Percentiles rank a stretch among this genome's conserved stretches.
phyloP scores from a whole-genome alignment of 2,329 filamentous ascomycete species.

The Curvularia sp. region DNA sequence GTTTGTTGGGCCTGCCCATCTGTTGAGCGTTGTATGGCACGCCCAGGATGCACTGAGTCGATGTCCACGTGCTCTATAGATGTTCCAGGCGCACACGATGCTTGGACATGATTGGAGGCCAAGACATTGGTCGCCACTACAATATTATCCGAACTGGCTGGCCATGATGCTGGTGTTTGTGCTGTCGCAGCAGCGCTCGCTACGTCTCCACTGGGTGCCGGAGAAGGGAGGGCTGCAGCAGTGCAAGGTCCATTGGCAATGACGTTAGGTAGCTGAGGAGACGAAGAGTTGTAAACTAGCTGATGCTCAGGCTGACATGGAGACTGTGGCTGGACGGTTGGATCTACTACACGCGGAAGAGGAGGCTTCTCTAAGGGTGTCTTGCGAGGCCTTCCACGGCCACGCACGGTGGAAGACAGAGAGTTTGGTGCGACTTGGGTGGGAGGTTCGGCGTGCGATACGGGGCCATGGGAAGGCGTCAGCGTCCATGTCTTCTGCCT shows the following conservation, averaged over 20 bases:
- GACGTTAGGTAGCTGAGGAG: slow-evolving; percentile 45
- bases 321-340: neutral
- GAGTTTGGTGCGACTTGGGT: slow-evolving; percentile 1
- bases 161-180: neutral
- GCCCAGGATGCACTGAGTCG: neutral
- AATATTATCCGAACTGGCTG: neutral
- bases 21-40: neutral
- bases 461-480: slow-evolving; percentile 1
- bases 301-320: slow-evolving; percentile 22
- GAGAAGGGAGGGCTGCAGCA: slow-evolving; percentile 63
- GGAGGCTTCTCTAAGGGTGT: neutral
- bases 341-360: neutral
- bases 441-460: neutral
- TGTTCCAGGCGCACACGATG: slow-evolving; percentile 6
- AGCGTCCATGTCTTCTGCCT: slow-evolving; percentile 46
- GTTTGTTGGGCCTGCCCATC: neutral
- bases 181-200: neutral
- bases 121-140: neutral
- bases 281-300: slow-evolving; percentile 44
- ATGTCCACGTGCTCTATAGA: neutral
- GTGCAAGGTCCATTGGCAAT: slow-evolving; percentile 16
- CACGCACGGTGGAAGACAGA: slow-evolving; percentile 12
- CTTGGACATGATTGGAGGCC: too few relatives aligned
- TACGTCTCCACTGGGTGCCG: slow-evolving; percentile 67
- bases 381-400: slow-evolving; percentile 25